Conservation (phyloP, 1,284 basidiomycete genomes). For the Ustilago vetiveriae region DNA sequence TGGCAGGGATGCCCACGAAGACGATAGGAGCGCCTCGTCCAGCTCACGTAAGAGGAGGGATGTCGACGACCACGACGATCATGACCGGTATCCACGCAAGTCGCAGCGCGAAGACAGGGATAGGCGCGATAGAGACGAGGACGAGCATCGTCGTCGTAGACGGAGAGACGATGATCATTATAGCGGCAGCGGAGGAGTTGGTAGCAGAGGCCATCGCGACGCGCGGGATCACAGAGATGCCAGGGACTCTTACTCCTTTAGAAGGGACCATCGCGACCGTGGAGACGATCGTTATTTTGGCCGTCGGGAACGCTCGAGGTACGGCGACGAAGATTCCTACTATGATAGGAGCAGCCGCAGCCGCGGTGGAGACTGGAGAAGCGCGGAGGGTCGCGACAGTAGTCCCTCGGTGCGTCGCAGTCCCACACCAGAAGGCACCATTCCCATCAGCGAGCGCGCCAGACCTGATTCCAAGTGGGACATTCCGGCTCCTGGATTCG, state of each 20-base stretch:
- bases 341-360: slow-evolving; percentile 69
- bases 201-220: slow-evolving; percentile 22
- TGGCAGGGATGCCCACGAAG: slow-evolving; percentile 29
- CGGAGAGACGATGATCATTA: slow-evolving; percentile 51
- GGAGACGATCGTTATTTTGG: slow-evolving; percentile 33
- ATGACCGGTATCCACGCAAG: slow-evolving; percentile 38
- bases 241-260: slow-evolving; percentile 17
- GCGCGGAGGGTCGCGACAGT: slow-evolving; percentile 38
- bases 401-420: slow-evolving; percentile 81
- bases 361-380: slow-evolving; percentile 67
- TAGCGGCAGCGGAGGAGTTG: slow-evolving; percentile 16
- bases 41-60: slow-evolving; percentile 30
- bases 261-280: slow-evolving; percentile 23
- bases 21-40: slow-evolving; percentile 21
- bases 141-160: slow-evolving; percentile 33
- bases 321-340: slow-evolving; percentile 45
- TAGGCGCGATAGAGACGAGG: slow-evolving; percentile 60
- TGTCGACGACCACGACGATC: slow-evolving; percentile 35
- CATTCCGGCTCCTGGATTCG: slow-evolving; percentile 91
- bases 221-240: slow-evolving; percentile 13
- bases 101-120: slow-evolving; percentile 36
- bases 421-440: slow-evolving; percentile 86
- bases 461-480: slow-evolving; percentile 94
- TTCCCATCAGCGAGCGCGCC: slow-evolving; percentile 84
- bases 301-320: slow-evolving; percentile 31